Evolutionary conservation across 75 land plant species (phyloP).

Genomic region (Cunninghamia lanceolata): DNA sequence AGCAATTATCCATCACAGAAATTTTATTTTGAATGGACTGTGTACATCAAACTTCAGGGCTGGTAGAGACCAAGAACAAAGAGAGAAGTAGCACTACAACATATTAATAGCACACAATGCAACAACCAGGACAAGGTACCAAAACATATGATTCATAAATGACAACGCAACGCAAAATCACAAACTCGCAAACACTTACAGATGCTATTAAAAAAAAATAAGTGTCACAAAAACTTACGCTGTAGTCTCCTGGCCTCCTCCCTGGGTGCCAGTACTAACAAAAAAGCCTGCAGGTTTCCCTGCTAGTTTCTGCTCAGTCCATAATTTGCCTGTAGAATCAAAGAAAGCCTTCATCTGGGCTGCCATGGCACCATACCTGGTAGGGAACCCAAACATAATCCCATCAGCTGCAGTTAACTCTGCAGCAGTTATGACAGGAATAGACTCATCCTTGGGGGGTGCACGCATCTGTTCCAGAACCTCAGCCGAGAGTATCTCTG

Average conservation of each 20-base stretch:
- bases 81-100: neutral
- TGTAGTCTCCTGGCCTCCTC: slow-evolving; percentile 95
- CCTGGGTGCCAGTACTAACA: slow-evolving; percentile 91
- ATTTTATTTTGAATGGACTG: no score
- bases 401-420: slow-evolving; percentile 77
- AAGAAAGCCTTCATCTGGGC: slow-evolving; percentile 96
- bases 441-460: slow-evolving; percentile 51
- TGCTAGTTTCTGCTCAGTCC: slow-evolving; percentile 73
- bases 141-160: neutral
- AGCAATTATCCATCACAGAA: no score
- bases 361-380: slow-evolving; percentile 87
- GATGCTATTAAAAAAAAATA: neutral
- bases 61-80: neutral
- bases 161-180: neutral
- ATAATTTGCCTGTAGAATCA: slow-evolving; percentile 78
- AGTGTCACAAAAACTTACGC: slow-evolving; percentile 50
- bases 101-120: neutral
- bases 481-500: slow-evolving; percentile 68
- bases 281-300: slow-evolving; percentile 94
- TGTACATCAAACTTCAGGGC: no score
- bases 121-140: neutral
- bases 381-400: slow-evolving; percentile 85
- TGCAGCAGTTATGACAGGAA: slow-evolving; percentile 59
- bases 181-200: neutral
- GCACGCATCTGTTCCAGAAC: slow-evolving; percentile 76